These are phyloP conservation scores for Leishmania mexicana DNA, from an alignment of 208 protist species.

Conservation along the genomic window DNA sequence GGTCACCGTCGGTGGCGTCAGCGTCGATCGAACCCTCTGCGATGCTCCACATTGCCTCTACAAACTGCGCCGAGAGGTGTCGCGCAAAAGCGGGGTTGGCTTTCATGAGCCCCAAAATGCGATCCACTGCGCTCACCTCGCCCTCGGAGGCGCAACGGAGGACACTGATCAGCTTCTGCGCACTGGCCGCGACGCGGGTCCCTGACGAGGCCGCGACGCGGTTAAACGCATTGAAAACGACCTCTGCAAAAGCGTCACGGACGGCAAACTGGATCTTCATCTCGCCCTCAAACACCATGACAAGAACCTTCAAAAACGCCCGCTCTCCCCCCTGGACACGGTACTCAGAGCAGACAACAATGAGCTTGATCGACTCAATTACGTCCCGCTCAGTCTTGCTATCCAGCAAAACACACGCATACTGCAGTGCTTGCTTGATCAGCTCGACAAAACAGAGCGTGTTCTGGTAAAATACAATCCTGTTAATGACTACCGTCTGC, in stretches of 20 bases:
- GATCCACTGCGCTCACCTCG: conserved; percentile 85
- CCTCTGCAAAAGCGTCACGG: conserved; percentile 86
- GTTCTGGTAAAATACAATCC: conserved; percentile 81
- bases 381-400: conserved; percentile 87
- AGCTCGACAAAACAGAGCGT: conserved; percentile 70
- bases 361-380: conserved; percentile 87
- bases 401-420: conserved; percentile 74
- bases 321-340: conserved; percentile 65
- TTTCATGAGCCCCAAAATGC: conserved; percentile 79
- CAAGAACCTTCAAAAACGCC: conserved; percentile 79
- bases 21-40: conserved; percentile 76
- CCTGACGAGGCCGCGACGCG: conserved; percentile 55
- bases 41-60: conserved; percentile 88
- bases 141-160: conserved; percentile 75
- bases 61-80: conserved; percentile 67
- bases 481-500: conserved; percentile 57
- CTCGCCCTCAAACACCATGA: conserved; percentile 90
- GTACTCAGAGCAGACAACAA: conserved; percentile 83
- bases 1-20: conserved; percentile 52
- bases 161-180: conserved; percentile 79
- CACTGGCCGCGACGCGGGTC: conserved; percentile 66
- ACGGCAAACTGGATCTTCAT: conserved; percentile 90
- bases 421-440: conserved; percentile 64
- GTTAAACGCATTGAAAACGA: conserved; percentile 79
- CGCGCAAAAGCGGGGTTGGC: conserved; percentile 59